Evolutionary conservation across 768 basidiomycete species (phyloP).

Genomic region (Tulasnella sp.): DNA sequence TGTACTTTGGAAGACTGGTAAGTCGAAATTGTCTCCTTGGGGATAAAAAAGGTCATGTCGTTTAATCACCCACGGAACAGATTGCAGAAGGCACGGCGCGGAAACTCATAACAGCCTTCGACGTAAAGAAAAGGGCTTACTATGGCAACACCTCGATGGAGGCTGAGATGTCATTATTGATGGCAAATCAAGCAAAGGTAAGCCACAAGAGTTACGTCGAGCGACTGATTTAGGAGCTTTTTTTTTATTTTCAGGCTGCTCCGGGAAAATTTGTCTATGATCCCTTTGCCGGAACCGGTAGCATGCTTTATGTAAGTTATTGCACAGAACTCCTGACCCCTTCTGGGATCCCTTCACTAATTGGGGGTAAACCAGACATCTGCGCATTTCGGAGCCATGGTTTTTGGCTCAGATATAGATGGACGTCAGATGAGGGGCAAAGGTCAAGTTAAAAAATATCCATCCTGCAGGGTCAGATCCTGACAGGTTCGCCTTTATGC

Average conservation of each 20-base stretch:
- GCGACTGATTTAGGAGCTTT: background rate
- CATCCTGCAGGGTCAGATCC: background rate
- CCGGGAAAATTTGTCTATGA: slow-evolving; percentile 91
- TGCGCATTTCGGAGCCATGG: slow-evolving; percentile 74
- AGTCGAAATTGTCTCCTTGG: slow-evolving; percentile 20
- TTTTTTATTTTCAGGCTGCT: slow-evolving; percentile 41
- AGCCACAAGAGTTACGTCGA: slow-evolving; percentile 14
- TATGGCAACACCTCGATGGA: slow-evolving; percentile 99
- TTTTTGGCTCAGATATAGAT: slow-evolving; percentile 92
- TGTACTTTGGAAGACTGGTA: slow-evolving; percentile 83
- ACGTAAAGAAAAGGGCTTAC: slow-evolving; percentile 80
- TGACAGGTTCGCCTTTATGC: too few relatives aligned
- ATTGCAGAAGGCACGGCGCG: slow-evolving; percentile 55
- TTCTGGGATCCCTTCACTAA: background rate
- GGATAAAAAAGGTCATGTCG: background rate
- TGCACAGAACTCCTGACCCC: background rate
- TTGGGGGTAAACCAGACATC: slow-evolving; percentile 41
- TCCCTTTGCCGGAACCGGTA: slow-evolving; percentile 89
- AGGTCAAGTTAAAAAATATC: slow-evolving; percentile 34
- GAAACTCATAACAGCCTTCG: slow-evolving; percentile 50
- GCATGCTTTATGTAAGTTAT: slow-evolving; percentile 65
- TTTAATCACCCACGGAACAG: slow-evolving; percentile 25
- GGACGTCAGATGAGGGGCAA: slow-evolving; percentile 95
- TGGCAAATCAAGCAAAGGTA: slow-evolving; percentile 92
- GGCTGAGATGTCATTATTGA: slow-evolving; percentile 83